Conservation (phyloP, 495 filamentous ascomycete genomes). For the Podospora pseudoanserina region DNA sequence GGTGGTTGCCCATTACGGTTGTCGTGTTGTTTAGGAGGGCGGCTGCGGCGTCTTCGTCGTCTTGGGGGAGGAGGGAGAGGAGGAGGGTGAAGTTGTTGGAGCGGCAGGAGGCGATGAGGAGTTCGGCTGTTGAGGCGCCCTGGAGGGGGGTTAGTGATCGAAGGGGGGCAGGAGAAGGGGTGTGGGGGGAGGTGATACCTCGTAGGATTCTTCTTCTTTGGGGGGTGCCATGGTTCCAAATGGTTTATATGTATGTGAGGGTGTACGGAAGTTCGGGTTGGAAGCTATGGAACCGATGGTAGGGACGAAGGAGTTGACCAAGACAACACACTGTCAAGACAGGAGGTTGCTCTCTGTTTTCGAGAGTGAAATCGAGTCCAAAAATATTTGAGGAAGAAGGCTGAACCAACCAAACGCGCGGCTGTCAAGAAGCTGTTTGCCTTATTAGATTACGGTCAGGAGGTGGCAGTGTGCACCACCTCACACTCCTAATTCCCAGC, state of each 20-base stretch:
- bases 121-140: constrained; percentile 83
- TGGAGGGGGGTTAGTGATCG: constrained; percentile 31
- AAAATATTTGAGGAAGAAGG: background rate
- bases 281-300: background rate
- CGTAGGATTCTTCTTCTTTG: constrained; percentile 6
- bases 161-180: background rate
- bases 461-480: constrained; percentile 6
- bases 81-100: constrained; percentile 88
- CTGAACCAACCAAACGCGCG: background rate
- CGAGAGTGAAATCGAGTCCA: background rate
- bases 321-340: background rate
- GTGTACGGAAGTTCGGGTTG: background rate
- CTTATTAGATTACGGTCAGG: background rate
- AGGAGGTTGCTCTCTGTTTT: background rate
- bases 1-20: constrained; percentile 79
- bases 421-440: background rate
- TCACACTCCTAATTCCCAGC: background rate
- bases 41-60: constrained; percentile 51
- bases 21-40: constrained; percentile 76
- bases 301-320: background rate
- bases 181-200: background rate
- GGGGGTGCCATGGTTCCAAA: background rate
- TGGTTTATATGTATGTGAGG: background rate
- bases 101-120: constrained; percentile 87
- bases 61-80: constrained; percentile 47